Conservation (phyloP, 306 rosid genomes). For the Cucurbita maxima region DNA sequence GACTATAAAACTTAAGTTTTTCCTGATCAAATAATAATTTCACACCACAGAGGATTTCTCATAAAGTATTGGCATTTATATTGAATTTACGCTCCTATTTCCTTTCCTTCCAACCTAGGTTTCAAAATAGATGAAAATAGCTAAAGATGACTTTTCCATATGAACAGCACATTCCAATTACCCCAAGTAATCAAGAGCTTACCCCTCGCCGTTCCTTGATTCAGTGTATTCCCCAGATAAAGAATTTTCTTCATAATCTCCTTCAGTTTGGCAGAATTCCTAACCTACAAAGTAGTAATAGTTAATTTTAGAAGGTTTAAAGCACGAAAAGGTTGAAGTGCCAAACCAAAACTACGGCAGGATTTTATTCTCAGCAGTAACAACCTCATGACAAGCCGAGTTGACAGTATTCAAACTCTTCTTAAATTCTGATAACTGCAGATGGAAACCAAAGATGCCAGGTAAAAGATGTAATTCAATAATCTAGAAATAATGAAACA, state of each 20-base stretch:
- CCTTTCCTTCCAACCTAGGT: neutral
- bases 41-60: neutral
- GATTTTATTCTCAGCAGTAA: conserved; percentile 7
- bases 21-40: neutral
- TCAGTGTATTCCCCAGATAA: conserved; percentile 77
- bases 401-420: conserved; percentile 64
- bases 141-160: neutral
- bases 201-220: conserved; percentile 99
- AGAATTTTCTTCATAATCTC: conserved; percentile 83
- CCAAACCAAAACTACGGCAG: conserved; percentile 6
- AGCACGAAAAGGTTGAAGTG: conserved; percentile 17
- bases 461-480: conserved; percentile 14
- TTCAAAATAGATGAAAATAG: neutral
- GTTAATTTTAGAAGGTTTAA: conserved; percentile 4
- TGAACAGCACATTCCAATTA: conserved; percentile 2
- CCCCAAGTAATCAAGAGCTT: conserved; percentile 15
- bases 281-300: conserved; percentile 39
- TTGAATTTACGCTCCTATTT: neutral
- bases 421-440: conserved; percentile 75
- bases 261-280: conserved; percentile 63
- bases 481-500: conserved; percentile 1
- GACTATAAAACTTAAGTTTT: neutral
- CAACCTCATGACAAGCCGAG: conserved; percentile 86
- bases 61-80: neutral
- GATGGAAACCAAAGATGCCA: neutral